Evolutionary conservation across 805 yeast species (phyloP), one percentile per base, ranked within the genome.

Genomic region (Saturnispora galanensis): DNA sequence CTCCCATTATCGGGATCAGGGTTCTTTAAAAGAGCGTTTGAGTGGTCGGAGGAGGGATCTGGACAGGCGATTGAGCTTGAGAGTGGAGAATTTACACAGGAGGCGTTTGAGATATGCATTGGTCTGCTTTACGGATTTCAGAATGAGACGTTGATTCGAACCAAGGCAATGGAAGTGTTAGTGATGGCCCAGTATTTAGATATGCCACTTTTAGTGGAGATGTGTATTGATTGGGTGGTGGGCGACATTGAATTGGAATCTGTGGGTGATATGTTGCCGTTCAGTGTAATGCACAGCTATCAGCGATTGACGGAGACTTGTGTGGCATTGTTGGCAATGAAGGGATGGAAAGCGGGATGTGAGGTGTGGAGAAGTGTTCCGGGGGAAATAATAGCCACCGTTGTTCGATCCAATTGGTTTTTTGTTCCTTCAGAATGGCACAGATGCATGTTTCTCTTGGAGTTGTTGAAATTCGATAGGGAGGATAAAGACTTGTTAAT

Each of bases 341-440:
- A 71, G 46, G 80, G 80, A 0, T 73, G 75, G 71, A 71, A 69
- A 49, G 55, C 58, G 32, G 74, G 76, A 1, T 61, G 60, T 4
- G 57, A 57, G n/a, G 53, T 51, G 9, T 74, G 80, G 80, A 70
- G 66, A 46, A 68, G 63, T 0, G 62, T 76, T 10, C 77, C 79
- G 0, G 56, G 56, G 0, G 50, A 59, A 1, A 58, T 73, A 5
- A 64, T 73, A 12, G 63, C 69, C 0, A 69, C 67, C 26, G 71
- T 73, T 5, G 64, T 75, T 11, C 68, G 73, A 0, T 62, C 68
- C 13, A 77, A 76, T 50, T 71, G 69, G 16, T 75, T 76, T 50
- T 76, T 71, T 54, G 73, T 73, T 4, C 74, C 76, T 2, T 65
- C 67, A 2, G 81, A 76, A 53, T 74, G 77, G 77, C 78, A 74